Evolutionary conservation across 148 eudicot genomes (phyloP).

Genomic region (Cornus controversa): DNA sequence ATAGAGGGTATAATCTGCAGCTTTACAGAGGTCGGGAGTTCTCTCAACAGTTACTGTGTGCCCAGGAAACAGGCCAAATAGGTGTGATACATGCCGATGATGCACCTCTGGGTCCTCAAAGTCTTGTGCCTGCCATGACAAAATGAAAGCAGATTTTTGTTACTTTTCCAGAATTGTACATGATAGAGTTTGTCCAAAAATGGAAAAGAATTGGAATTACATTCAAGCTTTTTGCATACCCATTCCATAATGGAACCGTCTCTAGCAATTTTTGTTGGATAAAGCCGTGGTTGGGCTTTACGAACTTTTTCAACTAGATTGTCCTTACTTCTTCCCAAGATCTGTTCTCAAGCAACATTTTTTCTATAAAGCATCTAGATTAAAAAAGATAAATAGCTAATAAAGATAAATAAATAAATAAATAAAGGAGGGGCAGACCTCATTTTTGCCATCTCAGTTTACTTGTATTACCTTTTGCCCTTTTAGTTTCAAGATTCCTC

Average conservation of each 20-base stretch:
- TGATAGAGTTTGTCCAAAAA: too few relatives aligned
- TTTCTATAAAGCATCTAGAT: background rate
- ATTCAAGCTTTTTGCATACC: slow-evolving; percentile 26
- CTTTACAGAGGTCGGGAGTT: slow-evolving; percentile 78
- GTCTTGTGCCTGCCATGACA: slow-evolving; percentile 49
- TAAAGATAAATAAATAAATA: background rate
- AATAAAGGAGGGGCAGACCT: too few relatives aligned
- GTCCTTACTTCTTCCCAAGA: slow-evolving; percentile 56
- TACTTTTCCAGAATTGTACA: background rate
- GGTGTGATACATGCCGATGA: slow-evolving; percentile 85
- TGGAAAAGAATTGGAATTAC: background rate
- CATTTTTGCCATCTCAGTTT: too few relatives aligned
- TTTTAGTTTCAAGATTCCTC: too few relatives aligned
- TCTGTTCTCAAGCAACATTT: slow-evolving; percentile 22
- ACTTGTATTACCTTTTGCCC: too few relatives aligned
- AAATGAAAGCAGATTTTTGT: background rate
- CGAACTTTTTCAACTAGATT: slow-evolving; percentile 53
- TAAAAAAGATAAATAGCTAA: background rate
- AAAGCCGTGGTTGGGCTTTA: slow-evolving; percentile 59
- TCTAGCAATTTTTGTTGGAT: slow-evolving; percentile 52
- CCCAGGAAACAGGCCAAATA: slow-evolving; percentile 86
- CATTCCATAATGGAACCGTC: slow-evolving; percentile 90
- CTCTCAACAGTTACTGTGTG: slow-evolving; percentile 61
- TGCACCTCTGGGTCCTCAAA: slow-evolving; percentile 70
- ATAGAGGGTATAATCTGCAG: slow-evolving; percentile 55